Evolutionary conservation across 1,139 yeast species (phyloP), one percentile per base, ranked within the genome.

Genomic region (Protomyces inouyei): DNA sequence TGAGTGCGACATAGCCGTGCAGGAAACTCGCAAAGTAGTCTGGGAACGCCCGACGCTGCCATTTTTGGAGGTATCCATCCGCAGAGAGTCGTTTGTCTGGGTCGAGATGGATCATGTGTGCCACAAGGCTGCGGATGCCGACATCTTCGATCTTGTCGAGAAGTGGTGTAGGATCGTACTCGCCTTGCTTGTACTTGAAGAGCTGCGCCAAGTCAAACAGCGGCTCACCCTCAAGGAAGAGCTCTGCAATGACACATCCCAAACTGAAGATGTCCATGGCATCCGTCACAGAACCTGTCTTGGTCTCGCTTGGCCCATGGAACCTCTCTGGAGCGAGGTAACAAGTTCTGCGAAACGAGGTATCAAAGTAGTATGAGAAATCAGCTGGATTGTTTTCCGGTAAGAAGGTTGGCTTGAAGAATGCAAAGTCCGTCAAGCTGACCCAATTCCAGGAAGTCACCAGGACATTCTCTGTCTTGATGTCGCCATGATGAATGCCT

Each of bases 321-420:
- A 95, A 93, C 68, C 98, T 77, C 73, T 95, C 99, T 0, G 99
- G 98, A 0, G 98, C 98, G 60, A 95, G 76, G 73, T 92, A 93
- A 75, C 98, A 93, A 2, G 85, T 83, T 71, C 97, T 80, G 69
- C 98, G 79, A 72, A 84, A 90, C 1, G 96, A 88, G 3, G 93
- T 88, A 75, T 93, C 98, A 73, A 91, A 95, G 74, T 86, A 95
- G 72, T 92, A 93, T 0, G 95, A 85, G 71, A 88, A 93, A 69
- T 88, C 93, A n/a, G 93, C 88, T 0, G 98, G 98, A 72, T 95
- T 93, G 70, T 91, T 95, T 69, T 89, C 97, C 0, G 98, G 98
- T 36, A 95, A 76, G 71, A 80, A 86, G 0, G 85, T 85, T 0
- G 99, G 99, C 74, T 95, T 95, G 73, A 83, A 83, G 1, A 85